phyloP scores from a whole-genome alignment of 2,329 filamentous ascomycete species.

The Talaromyces marneffei region DNA sequence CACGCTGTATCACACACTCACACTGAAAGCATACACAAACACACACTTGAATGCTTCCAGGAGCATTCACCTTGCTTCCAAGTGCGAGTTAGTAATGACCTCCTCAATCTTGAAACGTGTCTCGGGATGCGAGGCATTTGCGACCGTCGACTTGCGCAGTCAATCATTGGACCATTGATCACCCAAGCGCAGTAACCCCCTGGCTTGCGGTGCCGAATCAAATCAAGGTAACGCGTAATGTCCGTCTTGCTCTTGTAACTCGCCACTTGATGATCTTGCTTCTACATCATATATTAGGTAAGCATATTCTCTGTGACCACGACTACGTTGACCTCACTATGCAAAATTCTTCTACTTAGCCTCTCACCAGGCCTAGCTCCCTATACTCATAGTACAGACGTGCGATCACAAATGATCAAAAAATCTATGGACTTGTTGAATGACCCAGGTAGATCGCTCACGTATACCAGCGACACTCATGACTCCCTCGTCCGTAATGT shows the following conservation, averaged over 20 bases:
- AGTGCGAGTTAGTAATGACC: not conserved
- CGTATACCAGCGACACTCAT: constrained; percentile 38
- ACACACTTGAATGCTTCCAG: too few relatives aligned
- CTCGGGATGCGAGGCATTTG: not conserved
- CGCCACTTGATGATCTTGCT: not conserved
- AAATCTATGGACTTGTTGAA: constrained; percentile 34
- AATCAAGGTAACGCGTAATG: not conserved
- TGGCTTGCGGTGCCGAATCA: not conserved
- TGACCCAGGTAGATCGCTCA: constrained; percentile 35
- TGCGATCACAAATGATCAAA: constrained; percentile 39
- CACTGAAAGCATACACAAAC: too few relatives aligned
- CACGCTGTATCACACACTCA: not conserved
- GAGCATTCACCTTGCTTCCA: too few relatives aligned
- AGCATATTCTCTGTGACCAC: not conserved
- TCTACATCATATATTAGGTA: not conserved
- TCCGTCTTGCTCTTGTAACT: not conserved
- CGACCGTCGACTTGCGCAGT: not conserved
- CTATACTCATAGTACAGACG: too few relatives aligned
- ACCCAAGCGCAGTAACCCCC: not conserved
- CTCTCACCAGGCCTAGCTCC: not conserved
- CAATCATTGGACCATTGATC: not conserved
- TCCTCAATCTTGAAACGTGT: not conserved
- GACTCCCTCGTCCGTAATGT: constrained; percentile 51
- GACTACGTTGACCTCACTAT: not conserved
- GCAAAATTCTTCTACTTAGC: not conserved